Evolutionary conservation across 805 yeast species (phyloP).

Genomic region (Saccharomycopsis fodiens): DNA sequence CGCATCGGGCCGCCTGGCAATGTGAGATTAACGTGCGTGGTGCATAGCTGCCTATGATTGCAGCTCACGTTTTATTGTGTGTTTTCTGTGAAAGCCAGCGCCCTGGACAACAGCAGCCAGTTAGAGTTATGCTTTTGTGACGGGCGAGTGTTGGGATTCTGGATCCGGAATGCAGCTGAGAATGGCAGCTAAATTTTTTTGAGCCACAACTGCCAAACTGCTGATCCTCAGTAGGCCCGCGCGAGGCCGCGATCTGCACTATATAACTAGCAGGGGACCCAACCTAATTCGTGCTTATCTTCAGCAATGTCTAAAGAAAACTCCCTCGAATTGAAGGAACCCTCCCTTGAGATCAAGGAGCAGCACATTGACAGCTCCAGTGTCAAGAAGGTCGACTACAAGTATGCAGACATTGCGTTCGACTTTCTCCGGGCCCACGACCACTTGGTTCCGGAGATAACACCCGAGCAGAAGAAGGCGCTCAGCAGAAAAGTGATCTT

Average conservation of each 20-base stretch:
- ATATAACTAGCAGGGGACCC: no score
- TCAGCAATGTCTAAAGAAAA: background rate
- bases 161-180: no score
- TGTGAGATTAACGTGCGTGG: background rate
- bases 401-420: background rate
- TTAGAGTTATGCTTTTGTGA: no score
- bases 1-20: no score
- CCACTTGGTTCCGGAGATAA: slow-evolving; percentile 12
- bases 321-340: background rate
- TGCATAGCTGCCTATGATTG: background rate
- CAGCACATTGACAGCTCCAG: no score
- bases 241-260: no score
- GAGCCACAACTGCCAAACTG: background rate
- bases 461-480: slow-evolving; percentile 15
- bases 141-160: no score
- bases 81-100: no score
- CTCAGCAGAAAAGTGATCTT: slow-evolving; percentile 20
- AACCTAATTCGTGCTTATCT: background rate
- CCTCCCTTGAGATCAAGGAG: background rate
- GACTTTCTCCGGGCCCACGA: slow-evolving; percentile 4
- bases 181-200: no score
- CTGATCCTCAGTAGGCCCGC: no score
- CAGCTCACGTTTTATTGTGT: background rate
- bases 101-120: no score
- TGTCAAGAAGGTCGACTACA: background rate